A percentile compares a stretch with the other conserved stretches of the same genome.
These are phyloP conservation scores for Lunasporangiospora selenospora DNA, from an alignment of 192 early-diverging fungal genomes.

Conservation along the genomic window DNA sequence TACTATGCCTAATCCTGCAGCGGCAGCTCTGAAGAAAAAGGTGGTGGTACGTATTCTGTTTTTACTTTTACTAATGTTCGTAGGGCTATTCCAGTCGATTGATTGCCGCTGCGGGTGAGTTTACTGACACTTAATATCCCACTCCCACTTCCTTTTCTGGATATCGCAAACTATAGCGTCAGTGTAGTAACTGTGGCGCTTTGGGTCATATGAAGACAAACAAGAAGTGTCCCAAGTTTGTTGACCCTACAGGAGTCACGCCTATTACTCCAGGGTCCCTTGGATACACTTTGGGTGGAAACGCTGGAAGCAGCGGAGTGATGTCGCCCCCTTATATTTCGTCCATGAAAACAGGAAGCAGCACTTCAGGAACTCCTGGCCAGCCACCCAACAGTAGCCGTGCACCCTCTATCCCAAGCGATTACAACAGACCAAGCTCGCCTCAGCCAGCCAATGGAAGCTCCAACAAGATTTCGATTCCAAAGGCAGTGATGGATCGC, in stretches of 20 bases:
- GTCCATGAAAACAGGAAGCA: slow-evolving; percentile 12
- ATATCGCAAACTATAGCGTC: slow-evolving; percentile 50
- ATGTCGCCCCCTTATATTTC: slow-evolving; percentile 37
- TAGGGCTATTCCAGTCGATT: not conserved
- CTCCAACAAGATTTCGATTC: slow-evolving; percentile 45
- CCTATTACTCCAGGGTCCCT: slow-evolving; percentile 19
- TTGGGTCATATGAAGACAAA: slow-evolving; percentile 91
- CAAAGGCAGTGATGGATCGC: slow-evolving; percentile 42
- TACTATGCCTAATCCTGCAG: slow-evolving; percentile 19
- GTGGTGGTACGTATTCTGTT: slow-evolving; percentile 53
- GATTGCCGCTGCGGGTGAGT: not conserved
- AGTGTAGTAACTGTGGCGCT: slow-evolving; percentile 82
- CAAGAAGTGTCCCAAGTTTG: slow-evolving; percentile 75
- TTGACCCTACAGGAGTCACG: slow-evolving; percentile 31
- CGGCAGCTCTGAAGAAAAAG: slow-evolving; percentile 64
- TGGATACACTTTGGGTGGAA: slow-evolving; percentile 19
- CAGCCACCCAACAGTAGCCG: not conserved
- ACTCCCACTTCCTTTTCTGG: too few relatives aligned
- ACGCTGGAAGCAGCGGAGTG: slow-evolving; percentile 10
- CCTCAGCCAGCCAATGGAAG: slow-evolving; percentile 10
- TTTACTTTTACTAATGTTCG: not conserved
- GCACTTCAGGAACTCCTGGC: slow-evolving; percentile 20
- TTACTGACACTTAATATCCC: too few relatives aligned
- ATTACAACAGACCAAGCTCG: slow-evolving; percentile 28
- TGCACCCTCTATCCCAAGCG: not conserved